Base-by-base conservation (phyloP, 2,329 filamentous ascomycete genomes). In the Sporothrix dimorphospora region DNA sequence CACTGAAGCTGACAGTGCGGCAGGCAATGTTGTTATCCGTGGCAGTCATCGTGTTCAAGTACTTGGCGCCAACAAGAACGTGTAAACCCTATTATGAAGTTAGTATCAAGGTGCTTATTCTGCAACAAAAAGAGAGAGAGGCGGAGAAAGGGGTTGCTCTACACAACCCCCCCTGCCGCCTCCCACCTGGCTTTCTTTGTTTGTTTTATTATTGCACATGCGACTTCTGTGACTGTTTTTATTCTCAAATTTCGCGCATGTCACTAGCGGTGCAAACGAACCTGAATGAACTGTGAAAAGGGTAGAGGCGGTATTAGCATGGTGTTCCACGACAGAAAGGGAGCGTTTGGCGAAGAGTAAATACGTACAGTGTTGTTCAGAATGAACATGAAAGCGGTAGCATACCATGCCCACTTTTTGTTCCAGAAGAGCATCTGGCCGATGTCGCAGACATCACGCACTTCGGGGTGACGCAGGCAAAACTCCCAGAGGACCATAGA, bases 361-460 rank as follows among this genome's bases (percentile, higher is more conserved):
- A 24, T 55, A 73, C 76, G 16, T 73, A 80, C 79, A 19, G 93
- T 97, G 80, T 97, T 98, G 86, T 98, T 98, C 74, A 97, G 81
- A 61, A 97, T 83, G 81, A 98, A 98, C 92, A 97, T 97, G 79
- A 93, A 83, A 1, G 93, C 94, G 0, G 89, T 90, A 40, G 83
- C 84, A 80, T 86, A 90, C 88, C 88, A 90, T 3, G 87, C 88
- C 88, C 91, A 93, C 73, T 87, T 89, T 80, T 93, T 90, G 75
- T 91, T 91, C 90, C 92, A 97, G 82, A 97, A 97, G 27, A 98
- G 88, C 87, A 94, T 94, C 81, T 97, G 93, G n/a, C 94, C 94
- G 79, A 98, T 92, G 79, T 98, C 94, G 79, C 94, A 97, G 16
- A 97, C 93, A 83, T 98, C 94, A 76, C 94, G 90, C 73, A 97